These are phyloP conservation scores for Mycena galericulata DNA, from an alignment of 768 basidiomycete species.

Conservation along the genomic window DNA sequence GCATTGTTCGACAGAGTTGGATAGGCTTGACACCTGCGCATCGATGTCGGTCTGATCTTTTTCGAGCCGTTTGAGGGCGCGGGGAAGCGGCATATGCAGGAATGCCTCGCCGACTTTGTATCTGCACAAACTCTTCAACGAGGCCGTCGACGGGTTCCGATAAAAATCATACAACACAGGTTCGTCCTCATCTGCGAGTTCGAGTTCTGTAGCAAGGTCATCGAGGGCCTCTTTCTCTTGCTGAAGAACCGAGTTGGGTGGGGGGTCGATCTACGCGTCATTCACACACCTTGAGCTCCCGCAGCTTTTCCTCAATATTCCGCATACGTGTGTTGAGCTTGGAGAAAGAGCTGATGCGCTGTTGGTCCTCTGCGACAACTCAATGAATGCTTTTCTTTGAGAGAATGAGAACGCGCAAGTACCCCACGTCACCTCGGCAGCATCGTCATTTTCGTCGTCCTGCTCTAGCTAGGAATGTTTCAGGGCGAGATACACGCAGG, in stretches of 20 bases:
- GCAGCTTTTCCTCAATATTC: conserved; percentile 77
- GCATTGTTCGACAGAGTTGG: conserved; percentile 69
- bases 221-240: conserved; percentile 96
- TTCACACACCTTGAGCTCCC: conserved; percentile 73
- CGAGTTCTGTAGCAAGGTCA: conserved; percentile 88
- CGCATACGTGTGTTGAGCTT: conserved; percentile 87
- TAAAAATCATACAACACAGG: conserved; percentile 71
- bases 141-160: not conserved
- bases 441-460: conserved; percentile 81
- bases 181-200: conserved; percentile 89
- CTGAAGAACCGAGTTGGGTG: conserved; percentile 55
- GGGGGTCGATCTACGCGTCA: conserved; percentile 4
- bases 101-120: conserved; percentile 94
- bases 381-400: not conserved
- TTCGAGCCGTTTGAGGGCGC: conserved; percentile 79
- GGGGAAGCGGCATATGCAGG: conserved; percentile 77
- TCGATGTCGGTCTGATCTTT: conserved; percentile 74
- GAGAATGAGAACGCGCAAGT: conserved; percentile 36
- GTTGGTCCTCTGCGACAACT: conserved; percentile 76
- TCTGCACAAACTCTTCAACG: conserved; percentile 54
- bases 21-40: conserved; percentile 62
- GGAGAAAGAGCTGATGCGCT: conserved; percentile 91
- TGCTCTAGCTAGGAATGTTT: conserved; percentile 67
- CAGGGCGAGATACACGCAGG: conserved; percentile 11
- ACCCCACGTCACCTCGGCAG: conserved; percentile 90